Base-by-base conservation (phyloP, 805 yeast species). In the Saccharomycopsis vini region DNA sequence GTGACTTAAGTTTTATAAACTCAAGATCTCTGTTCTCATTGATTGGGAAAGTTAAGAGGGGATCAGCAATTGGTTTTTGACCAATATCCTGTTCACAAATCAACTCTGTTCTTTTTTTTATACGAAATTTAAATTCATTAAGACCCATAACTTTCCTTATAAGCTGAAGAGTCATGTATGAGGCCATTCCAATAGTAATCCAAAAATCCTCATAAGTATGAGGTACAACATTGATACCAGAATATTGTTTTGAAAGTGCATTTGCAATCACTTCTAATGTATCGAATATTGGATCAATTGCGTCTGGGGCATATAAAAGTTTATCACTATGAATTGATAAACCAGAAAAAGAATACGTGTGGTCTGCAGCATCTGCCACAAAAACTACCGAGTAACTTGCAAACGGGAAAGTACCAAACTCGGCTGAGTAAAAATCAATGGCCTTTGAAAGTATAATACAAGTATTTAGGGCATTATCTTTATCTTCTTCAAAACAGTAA, bases 341-440 rank as follows among this genome's bases (percentile, higher is more conserved):
- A 0, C 95, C 95, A 0, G 89, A 84, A 59, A 84, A 88, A 33
- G 81, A 78, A 56, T 72, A 71, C 43, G 70, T 67, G 1, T 68
- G 63, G 4, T 67, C 59, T 0, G 73, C 67, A 16, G 72, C 52
- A 20, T 79, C 79, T 9, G 75, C 70, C 4, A 90, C 79, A 59
- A 90, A 87, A 2, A 82, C 78, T 31, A 92, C 55, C 0, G 88
- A 74, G 55, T 81, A 88, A 20, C 92, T 78, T 15, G 87, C 76
- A 56, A 86, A 90, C 0, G 98, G 97, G 51, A 78, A 94, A 0
- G 97, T 84, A 4, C 97, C 96, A 60, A 81, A 92, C 52, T 89
- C 95, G 51, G 82, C 79, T 41, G 87, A 78, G 54, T 77, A 87
- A 56, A 72, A 88, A 47, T 88, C 95, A 55, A 92, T 68, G 0